These are phyloP conservation scores for Glycine soja DNA, from an alignment of 306 rosid genomes.

Conservation along the genomic window DNA sequence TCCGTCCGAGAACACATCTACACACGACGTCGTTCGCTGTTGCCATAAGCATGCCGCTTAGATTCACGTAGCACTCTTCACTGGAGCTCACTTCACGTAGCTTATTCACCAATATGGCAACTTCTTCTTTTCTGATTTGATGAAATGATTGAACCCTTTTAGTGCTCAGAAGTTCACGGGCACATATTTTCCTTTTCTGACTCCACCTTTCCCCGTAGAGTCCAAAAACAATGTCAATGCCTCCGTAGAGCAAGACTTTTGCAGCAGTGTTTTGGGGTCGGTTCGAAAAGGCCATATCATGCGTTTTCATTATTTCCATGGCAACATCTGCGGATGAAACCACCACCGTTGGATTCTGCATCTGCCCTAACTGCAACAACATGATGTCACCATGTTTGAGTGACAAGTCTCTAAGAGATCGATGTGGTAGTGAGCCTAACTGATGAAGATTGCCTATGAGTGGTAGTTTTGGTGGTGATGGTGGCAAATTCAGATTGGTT, in stretches of 20 bases:
- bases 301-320: conserved; percentile 35
- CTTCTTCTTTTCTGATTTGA: conserved; percentile 41
- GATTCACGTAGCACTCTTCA: conserved; percentile 21
- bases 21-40: background rate
- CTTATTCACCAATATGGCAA: conserved; percentile 28
- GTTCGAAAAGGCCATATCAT: conserved; percentile 27
- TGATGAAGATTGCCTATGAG: conserved; percentile 55
- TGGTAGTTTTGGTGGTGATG: conserved; percentile 53
- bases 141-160: conserved; percentile 40
- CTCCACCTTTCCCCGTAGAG: conserved; percentile 45
- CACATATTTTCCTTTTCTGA: conserved; percentile 42
- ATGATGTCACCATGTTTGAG: conserved; percentile 40
- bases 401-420: conserved; percentile 34
- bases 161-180: conserved; percentile 26
- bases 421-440: conserved; percentile 50
- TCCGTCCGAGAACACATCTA: conserved; percentile 34
- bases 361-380: conserved; percentile 46
- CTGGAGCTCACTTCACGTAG: conserved; percentile 3
- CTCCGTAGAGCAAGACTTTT: conserved; percentile 34
- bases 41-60: conserved; percentile 29
- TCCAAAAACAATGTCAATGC: background rate
- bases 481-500: conserved; percentile 34
- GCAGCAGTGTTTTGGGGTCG: conserved; percentile 38
- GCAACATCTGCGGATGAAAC: conserved; percentile 42
- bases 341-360: conserved; percentile 33